These are phyloP conservation scores for Trapa bicornis DNA, from an alignment of 345 rosid genomes.

Conservation along the genomic window DNA sequence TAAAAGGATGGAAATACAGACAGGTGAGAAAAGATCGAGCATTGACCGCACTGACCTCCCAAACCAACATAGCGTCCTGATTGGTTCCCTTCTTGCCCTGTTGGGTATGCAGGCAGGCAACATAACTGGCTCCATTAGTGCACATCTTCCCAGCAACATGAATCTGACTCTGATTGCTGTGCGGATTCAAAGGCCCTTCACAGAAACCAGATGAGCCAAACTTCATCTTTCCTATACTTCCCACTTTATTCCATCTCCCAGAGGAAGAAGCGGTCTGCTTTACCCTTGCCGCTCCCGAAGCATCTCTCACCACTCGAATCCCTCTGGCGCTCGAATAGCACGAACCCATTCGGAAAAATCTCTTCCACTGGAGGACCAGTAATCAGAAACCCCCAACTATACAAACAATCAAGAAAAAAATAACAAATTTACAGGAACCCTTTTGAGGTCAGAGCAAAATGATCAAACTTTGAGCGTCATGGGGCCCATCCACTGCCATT, in stretches of 20 bases:
- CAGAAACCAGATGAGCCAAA: constrained; percentile 1
- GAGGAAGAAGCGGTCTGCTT: constrained; percentile 15
- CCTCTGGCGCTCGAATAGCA: constrained; percentile 41
- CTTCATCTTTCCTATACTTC: constrained; percentile 17
- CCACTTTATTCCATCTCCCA: constrained; percentile 44
- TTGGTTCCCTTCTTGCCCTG: constrained; percentile 97
- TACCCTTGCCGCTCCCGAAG: background rate
- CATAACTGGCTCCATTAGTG: constrained; percentile 45
- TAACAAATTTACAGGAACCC: background rate
- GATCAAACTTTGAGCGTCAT: background rate
- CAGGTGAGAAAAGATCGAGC: too few species aligned
- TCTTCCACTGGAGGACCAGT: background rate
- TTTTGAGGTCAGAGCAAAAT: background rate
- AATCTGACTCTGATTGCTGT: constrained; percentile 17
- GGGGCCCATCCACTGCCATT: too few species aligned
- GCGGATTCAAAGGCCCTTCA: constrained; percentile 11
- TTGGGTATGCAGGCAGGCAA: constrained; percentile 73
- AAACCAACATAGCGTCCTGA: constrained; percentile 94
- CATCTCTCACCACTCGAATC: constrained; percentile 19
- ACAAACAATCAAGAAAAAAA: background rate
- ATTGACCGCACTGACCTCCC: constrained; percentile 47
- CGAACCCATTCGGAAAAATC: constrained; percentile 41
- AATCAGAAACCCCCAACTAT: background rate
- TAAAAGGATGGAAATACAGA: background rate
- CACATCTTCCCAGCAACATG: constrained; percentile 43